Percentiles rank a stretch among this genome's conserved stretches.
Conservation (phyloP, 257 asterid species). For the Nicotiana paniculata region DNA sequence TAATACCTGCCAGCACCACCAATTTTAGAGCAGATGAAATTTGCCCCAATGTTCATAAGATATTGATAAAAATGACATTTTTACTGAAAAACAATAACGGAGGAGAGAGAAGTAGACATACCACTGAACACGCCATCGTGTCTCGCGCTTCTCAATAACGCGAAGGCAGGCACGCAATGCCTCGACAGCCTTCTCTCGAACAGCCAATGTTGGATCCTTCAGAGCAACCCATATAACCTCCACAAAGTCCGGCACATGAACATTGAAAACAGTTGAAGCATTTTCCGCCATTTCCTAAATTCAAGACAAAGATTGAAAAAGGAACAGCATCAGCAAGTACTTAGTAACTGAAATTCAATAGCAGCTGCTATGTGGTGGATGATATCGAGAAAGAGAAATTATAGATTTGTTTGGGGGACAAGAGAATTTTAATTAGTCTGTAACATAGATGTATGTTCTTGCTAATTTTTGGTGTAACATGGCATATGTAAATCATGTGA, state of each 20-base stretch:
- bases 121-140: constrained; percentile 99
- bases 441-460: background rate
- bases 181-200: constrained; percentile 92
- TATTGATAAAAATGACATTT: background rate
- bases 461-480: background rate
- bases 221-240: constrained; percentile 98
- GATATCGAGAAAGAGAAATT: background rate
- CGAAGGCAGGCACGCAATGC: constrained; percentile 97
- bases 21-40: constrained; percentile 15
- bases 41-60: background rate
- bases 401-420: background rate
- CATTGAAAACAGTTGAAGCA: constrained; percentile 97
- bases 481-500: background rate
- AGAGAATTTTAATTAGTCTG: background rate
- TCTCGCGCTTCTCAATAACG: constrained; percentile 97
- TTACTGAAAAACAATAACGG: background rate
- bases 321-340: constrained; percentile 2
- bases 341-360: background rate
- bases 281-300: constrained; percentile 98
- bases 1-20: constrained; percentile 62
- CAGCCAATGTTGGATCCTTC: constrained; percentile 82
- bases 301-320: constrained; percentile 10
- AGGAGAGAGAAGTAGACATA: constrained; percentile 27
- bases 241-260: constrained; percentile 93
- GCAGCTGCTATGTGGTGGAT: background rate